Base-by-base conservation (phyloP, 169 alveolate genomes). In the Plasmodium reichenowi region DNA sequence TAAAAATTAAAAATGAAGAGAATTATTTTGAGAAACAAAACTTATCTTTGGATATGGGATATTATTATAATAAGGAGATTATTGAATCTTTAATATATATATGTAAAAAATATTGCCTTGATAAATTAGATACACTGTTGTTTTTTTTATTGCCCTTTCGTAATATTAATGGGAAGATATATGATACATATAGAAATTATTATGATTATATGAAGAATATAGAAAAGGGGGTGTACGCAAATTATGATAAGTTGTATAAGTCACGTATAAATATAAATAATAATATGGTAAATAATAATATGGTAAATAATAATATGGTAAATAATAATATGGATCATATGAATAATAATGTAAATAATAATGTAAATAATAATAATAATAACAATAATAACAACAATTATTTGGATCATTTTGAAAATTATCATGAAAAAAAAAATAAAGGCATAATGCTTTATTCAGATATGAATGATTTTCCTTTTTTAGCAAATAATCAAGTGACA, bases 61-160 rank as follows among this genome's bases (percentile, higher is more conserved):
- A 67, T 58, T 83, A 68, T 56, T 83, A 83, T 29, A n/a, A 45
- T 20, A 83, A 60, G 45, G 54, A 63, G 24, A 72, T 83, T 22
- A 68, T 83, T 6, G 91, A 83, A 4, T 68, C 85, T 7, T 47
- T 83, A 13, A 13, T 83, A 43, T 62, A 17, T 12, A 83, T 83
- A 54, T 83, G 91, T 26, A 83, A 68, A 58, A 68, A 20, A 38
- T 45, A 47, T 26, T 8, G 59, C 0, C 68, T 83, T 68, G 29
- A 38, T 32, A 66, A 72, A 48, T 58, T 83, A 29, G 91, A 83
- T n/a, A 52, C 74, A 1, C 24, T 83, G 38, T 22, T 83, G 17
- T 83, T 83, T 50, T 10, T 83, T 60, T 63, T 83, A 20, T 48
- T 83, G 6, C 91, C 91, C 0, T 83, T 83, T 67, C 68, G 91